Conservation (phyloP, 2,329 filamentous ascomycete species). For the Fusarium kyushuense region DNA sequence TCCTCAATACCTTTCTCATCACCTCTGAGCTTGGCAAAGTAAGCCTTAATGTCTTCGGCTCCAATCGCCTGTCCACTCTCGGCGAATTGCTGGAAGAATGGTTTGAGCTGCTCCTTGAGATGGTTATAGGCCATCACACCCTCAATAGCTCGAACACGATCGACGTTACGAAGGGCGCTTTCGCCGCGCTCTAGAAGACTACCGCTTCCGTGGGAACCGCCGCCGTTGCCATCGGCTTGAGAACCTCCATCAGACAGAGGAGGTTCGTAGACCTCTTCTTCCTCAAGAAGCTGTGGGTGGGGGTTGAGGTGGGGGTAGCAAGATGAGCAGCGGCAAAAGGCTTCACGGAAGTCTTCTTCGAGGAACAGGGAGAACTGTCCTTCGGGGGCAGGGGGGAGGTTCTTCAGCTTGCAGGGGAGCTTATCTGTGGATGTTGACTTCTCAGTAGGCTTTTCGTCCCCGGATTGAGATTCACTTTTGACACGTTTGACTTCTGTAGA, state of each 20-base stretch:
- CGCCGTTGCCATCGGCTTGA: conserved; percentile 58
- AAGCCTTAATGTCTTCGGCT: conserved; percentile 95
- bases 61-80: conserved; percentile 89
- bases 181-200: conserved; percentile 92
- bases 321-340: conserved; percentile 83
- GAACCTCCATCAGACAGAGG: conserved; percentile 78
- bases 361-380: conserved; percentile 85
- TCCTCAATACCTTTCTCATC: conserved; percentile 81
- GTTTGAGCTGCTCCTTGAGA: conserved; percentile 94
- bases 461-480: conserved; percentile 56
- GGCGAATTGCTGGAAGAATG: conserved; percentile 92
- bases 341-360: conserved; percentile 79
- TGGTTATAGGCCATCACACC: conserved; percentile 99
- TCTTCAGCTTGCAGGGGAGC: conserved; percentile 68
- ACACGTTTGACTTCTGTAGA: conserved; percentile 63
- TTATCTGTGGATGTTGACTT: conserved; percentile 32
- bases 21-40: conserved; percentile 93
- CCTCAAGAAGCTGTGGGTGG: conserved; percentile 87
- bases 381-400: conserved; percentile 67
- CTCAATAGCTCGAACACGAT: conserved; percentile 92
- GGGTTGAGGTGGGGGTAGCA: conserved; percentile 80
- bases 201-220: conserved; percentile 76
- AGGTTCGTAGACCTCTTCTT: conserved; percentile 94
- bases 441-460: conserved; percentile 6
- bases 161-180: conserved; percentile 89